A percentile compares a stretch with the other conserved stretches of the same genome.
Conservation (phyloP, 176 grass and related monocot species). For the Bromus sterilis region DNA sequence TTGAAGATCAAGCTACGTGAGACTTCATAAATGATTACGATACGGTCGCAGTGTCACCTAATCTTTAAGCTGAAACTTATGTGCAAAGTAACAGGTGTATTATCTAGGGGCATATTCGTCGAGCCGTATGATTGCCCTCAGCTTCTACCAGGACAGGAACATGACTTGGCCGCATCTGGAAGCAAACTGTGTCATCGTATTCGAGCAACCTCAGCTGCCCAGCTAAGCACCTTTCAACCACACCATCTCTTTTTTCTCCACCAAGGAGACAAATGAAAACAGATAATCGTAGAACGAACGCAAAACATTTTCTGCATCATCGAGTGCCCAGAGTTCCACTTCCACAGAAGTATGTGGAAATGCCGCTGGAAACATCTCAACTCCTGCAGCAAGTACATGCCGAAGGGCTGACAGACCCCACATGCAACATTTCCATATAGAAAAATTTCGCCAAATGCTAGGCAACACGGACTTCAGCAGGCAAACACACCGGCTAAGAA, state of each 20-base stretch:
- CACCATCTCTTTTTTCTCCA: neutral
- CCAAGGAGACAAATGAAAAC: neutral
- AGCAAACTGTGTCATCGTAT: constrained; percentile 14
- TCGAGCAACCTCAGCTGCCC: constrained; percentile 23
- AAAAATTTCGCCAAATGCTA: neutral
- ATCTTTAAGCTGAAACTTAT: neutral
- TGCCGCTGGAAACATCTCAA: neutral
- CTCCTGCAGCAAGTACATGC: too few species aligned
- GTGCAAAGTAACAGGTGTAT: constrained; percentile 6
- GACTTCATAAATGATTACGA: neutral
- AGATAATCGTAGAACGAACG: neutral
- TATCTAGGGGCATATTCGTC: constrained; percentile 16
- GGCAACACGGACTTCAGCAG: neutral
- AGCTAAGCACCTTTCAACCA: neutral
- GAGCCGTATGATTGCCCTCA: neutral
- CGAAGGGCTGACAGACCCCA: neutral
- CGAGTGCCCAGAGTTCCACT: neutral
- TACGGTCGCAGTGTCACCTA: neutral
- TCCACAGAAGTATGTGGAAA: neutral
- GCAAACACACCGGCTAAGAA: neutral
- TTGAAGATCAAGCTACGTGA: neutral
- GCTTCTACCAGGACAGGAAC: neutral
- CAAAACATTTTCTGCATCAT: too few species aligned
- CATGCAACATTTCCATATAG: neutral
- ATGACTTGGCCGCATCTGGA: constrained; percentile 14